Evolutionary conservation across 1,284 basidiomycete species (phyloP), one percentile per base, ranked within the genome.

Genomic region (Rhodotorula sp.): DNA sequence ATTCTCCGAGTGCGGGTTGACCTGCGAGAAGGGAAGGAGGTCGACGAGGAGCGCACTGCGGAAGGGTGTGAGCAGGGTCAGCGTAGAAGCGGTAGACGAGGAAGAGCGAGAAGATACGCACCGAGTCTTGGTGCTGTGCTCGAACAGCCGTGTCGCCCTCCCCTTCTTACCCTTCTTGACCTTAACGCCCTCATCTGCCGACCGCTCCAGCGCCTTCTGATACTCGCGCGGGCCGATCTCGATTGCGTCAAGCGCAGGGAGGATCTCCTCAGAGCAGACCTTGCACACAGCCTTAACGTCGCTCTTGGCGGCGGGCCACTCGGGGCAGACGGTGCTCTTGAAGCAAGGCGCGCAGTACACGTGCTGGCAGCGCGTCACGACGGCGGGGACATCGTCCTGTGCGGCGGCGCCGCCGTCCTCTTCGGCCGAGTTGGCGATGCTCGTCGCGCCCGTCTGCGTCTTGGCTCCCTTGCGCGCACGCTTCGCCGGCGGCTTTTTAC

Each of bases 331-430:
- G 48, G 66, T 88, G 32, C 87, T 84, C 79, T 90, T 89, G 72
- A 92, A 85, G 81, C 94, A 97, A 51, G 92, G 88, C 1, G 90
- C 88, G 81, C 94, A 97, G 81, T 92, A 95, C 44, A 98, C 84
- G 81, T 99, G 97, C 79, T 94, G 91, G 82, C 97, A 99, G 69
- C 90, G 88, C 13, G 97, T 97, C 78, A 99, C 82, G 61, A 97
- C 83, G 0, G 88, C 89, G 74, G 89, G 91, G 0, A 84, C 80
- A 68, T 82, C 46, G 34, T 69, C 86, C 22, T 80, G 78, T 25
- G 51, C 71, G 25, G 78, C 78, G 46, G 76, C 70, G 19, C 63
- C 67, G 13, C 72, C 71, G 50, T 83, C 82, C 36, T 82, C 85
- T n/a, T 86, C 84, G 2, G 84, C 83, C 77, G 90, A 88, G 57